Percentiles rank a stretch among this genome's conserved stretches.
Conservation (phyloP, 2,329 filamentous ascomycete genomes). For the Neofusicoccum sp. region DNA sequence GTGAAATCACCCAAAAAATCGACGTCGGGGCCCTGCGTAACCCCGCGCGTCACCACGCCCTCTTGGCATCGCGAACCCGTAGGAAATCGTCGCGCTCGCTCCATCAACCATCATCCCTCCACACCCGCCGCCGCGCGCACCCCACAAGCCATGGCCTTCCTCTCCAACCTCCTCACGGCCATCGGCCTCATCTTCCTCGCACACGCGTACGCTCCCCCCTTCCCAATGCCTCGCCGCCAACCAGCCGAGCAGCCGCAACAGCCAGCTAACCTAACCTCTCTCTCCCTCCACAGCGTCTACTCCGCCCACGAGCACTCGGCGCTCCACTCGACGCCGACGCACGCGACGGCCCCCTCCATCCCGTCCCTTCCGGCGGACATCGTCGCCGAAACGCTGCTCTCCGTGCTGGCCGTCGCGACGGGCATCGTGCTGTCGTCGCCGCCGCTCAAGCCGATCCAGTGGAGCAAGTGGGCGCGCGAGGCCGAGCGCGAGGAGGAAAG, state of each 20-base stretch:
- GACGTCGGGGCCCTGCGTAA: background rate
- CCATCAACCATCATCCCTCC: background rate
- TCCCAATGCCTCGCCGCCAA: background rate
- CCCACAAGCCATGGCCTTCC: constrained; percentile 63
- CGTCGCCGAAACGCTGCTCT: constrained; percentile 78
- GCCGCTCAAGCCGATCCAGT: constrained; percentile 80
- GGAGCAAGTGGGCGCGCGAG: constrained; percentile 80
- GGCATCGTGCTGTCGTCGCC: constrained; percentile 81
- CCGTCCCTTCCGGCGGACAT: constrained; percentile 77
- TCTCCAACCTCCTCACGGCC: constrained; percentile 70
- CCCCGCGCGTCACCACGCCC: constrained; percentile 11
- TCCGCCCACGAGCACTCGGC: constrained; percentile 91
- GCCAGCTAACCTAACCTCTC: background rate
- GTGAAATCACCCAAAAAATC: background rate
- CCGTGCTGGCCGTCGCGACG: constrained; percentile 76
- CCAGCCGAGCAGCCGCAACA: background rate
- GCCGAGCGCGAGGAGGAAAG: constrained; percentile 76
- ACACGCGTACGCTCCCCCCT: constrained; percentile 68
- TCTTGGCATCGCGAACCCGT: constrained; percentile 13
- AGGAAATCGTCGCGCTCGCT: background rate
- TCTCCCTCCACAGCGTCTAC: constrained; percentile 70
- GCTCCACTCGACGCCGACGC: constrained; percentile 56
- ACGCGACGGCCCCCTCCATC: constrained; percentile 35
- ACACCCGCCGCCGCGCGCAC: background rate
- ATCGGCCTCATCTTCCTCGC: constrained; percentile 77